Base-by-base conservation (phyloP, 306 rosid species). In the Glycine tomentella region DNA sequence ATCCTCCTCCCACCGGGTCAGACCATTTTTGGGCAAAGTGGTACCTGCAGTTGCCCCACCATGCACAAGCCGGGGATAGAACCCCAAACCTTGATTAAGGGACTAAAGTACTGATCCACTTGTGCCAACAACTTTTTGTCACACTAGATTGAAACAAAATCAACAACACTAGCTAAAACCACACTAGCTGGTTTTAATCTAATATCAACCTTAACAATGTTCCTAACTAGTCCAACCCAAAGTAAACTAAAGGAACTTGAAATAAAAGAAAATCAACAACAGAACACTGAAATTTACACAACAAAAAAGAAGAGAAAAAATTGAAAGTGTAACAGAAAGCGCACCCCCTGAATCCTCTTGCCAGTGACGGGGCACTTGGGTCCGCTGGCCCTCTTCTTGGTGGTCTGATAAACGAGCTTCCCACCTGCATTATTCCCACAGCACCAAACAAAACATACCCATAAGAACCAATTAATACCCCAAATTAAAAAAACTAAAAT, bases 351-450 rank as follows among this genome's bases (percentile, higher is more conserved):
- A 84, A 91, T 91, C 84, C 93, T 87, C 89, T 90, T 91, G 77
- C 97, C 93, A 50, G 93, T 91, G 1, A 91, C 97, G 53, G 97
- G 93, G 68, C 97, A 90, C 82, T 91, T 91, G 51, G 93, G 93
- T 0, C 93, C 97, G 48, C 91, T 91, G 0, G 97, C 93, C 70
- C 97, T 91, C 90, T 91, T 91, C 90, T 91, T 91, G 1, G 92
- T 88, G 64, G 46, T 90, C 87, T 91, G 97, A 44, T 91, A 91
- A 73, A 91, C 88, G 7, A 91, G 95, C 79, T 85, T 91, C 13
- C 95, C 95, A 48, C 95, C 95, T 91, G 56, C 91, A 76, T 46
- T 46, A 20, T 20, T 20, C 25, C 25, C 25, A 20, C 25, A 20
- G 0, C 25, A 20, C 25, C 25, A 20, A 20, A 20, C 25, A 20